phyloP scores from a whole-genome alignment of 495 filamentous ascomycete genomes.

The Usnea hakonensis region DNA sequence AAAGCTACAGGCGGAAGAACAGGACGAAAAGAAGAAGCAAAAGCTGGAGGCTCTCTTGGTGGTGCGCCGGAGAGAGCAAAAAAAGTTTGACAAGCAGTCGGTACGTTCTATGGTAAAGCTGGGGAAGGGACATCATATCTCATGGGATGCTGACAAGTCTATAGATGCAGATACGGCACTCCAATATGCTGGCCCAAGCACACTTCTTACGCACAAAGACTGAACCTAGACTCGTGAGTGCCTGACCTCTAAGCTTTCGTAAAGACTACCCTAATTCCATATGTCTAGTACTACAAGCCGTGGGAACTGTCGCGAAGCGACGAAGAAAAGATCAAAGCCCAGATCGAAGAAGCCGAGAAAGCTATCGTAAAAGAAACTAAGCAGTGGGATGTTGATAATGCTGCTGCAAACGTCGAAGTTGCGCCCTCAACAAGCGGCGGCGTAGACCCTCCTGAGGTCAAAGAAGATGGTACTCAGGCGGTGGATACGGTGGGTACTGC shows the following conservation, averaged over 20 bases:
- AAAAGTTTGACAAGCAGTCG: conserved; percentile 64
- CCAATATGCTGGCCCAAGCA: conserved; percentile 62
- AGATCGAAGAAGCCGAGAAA: conserved; percentile 50
- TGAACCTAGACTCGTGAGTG: conserved; percentile 69
- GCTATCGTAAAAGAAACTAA: conserved; percentile 43
- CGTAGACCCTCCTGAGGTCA: conserved; percentile 20
- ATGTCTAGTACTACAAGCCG: conserved; percentile 73
- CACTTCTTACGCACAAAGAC: conserved; percentile 65
- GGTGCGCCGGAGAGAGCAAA: conserved; percentile 60
- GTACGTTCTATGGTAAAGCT: conserved; percentile 42
- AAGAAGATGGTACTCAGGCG: conserved; percentile 19
- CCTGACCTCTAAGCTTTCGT: neutral
- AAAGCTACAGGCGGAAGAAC: conserved; percentile 62
- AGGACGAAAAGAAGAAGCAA: conserved; percentile 59
- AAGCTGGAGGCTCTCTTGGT: conserved; percentile 52
- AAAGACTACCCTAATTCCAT: conserved; percentile 24
- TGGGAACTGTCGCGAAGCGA: conserved; percentile 64
- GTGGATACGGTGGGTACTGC: conserved; percentile 29
- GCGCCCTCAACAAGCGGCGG: conserved; percentile 10
- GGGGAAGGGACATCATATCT: neutral
- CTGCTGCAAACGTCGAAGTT: neutral
- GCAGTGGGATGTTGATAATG: conserved; percentile 36
- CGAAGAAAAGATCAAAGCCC: conserved; percentile 52
- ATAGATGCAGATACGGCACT: conserved; percentile 76
- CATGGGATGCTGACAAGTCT: neutral